Conservation (phyloP, 495 filamentous ascomycete genomes). For the Talaromyces adpressus region DNA sequence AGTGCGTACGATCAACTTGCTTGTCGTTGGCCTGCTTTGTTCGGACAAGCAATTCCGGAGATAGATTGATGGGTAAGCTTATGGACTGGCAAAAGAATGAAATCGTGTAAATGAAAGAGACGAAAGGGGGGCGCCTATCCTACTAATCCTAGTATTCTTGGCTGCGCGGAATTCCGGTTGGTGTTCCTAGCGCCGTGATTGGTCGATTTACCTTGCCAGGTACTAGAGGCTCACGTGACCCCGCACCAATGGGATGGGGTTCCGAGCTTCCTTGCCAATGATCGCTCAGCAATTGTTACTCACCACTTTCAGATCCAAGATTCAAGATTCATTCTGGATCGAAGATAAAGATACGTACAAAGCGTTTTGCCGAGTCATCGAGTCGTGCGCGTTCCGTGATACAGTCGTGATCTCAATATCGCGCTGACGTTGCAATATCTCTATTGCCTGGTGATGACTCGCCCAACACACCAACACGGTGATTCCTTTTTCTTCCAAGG, state of each 20-base stretch:
- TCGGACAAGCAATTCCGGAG: neutral
- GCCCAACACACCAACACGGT: neutral
- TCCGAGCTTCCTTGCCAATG: neutral
- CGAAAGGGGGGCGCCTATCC: neutral
- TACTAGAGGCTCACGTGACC: neutral
- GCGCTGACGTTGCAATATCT: neutral
- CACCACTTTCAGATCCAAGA: neutral
- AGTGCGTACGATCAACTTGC: neutral
- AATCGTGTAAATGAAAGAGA: neutral
- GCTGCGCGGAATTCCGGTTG: neutral
- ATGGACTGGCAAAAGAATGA: neutral
- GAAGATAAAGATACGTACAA: neutral
- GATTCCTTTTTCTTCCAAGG: neutral
- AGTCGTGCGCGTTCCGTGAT: neutral
- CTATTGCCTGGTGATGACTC: neutral
- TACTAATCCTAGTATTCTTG: neutral
- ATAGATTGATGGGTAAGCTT: neutral
- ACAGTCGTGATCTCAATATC: neutral
- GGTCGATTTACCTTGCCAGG: neutral
- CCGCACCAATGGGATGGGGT: slow-evolving; percentile 3
- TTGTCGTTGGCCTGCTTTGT: neutral
- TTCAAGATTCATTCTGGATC: neutral
- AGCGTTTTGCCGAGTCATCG: neutral
- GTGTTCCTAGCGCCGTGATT: neutral
- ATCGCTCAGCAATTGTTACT: neutral